Conservation (phyloP, 208 protist species). For the Wallacemonas sp. region DNA sequence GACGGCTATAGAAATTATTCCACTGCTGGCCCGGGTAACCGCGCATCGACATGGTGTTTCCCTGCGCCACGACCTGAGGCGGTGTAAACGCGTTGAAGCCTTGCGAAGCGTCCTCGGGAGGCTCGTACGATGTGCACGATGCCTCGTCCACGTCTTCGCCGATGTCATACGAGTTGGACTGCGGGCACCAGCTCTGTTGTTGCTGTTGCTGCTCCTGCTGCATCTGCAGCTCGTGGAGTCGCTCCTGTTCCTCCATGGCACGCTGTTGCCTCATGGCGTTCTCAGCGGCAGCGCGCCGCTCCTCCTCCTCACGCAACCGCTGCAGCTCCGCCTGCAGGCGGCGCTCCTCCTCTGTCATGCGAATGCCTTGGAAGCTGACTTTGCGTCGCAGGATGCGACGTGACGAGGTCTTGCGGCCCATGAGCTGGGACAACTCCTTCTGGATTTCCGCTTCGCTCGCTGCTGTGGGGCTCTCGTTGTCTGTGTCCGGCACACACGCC, state of each 20-base stretch:
- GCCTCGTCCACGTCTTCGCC: too few relatives aligned
- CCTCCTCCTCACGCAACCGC: neutral
- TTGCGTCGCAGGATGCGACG: neutral
- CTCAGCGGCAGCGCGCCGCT: too few relatives aligned
- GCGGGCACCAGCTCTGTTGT: neutral
- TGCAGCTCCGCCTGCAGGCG: constrained; percentile 11
- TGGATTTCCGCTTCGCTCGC: constrained; percentile 4
- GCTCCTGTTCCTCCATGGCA: neutral
- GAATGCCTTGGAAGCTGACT: constrained; percentile 14
- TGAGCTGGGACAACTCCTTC: constrained; percentile 11
- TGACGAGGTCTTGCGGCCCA: constrained; percentile 13
- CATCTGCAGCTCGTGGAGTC: neutral
- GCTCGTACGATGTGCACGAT: too few relatives aligned
- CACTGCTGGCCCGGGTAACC: neutral
- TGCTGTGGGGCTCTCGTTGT: too few relatives aligned
- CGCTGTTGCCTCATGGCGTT: neutral
- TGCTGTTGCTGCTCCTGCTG: neutral
- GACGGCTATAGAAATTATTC: neutral
- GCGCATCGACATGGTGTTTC: neutral
- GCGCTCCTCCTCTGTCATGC: constrained; percentile 6
- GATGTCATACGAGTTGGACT: too few relatives aligned
- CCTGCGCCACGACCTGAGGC: neutral
- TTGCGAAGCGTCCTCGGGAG: too few relatives aligned
- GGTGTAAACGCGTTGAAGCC: neutral
- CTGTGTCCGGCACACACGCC: neutral